These are phyloP conservation scores for Eucalyptus lansdowneana DNA, from an alignment of 345 rosid genomes.

Conservation along the genomic window DNA sequence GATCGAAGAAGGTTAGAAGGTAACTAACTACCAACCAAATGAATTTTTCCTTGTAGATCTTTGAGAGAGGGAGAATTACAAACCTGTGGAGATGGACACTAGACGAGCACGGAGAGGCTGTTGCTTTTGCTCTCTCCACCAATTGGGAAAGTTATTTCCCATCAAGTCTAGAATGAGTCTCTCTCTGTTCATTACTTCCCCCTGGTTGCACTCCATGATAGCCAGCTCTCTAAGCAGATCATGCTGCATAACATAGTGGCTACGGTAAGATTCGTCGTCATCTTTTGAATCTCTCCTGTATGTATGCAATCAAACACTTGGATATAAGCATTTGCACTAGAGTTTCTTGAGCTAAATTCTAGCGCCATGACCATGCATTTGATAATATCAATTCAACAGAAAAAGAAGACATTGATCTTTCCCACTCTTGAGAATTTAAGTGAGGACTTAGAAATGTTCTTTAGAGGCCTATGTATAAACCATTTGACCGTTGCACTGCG, in stretches of 20 bases:
- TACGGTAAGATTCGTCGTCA: conserved; percentile 13
- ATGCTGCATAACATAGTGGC: conserved; percentile 35
- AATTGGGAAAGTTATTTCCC: conserved; percentile 21
- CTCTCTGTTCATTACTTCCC: conserved; percentile 1
- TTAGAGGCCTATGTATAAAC: neutral
- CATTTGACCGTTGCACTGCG: neutral
- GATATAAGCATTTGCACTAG: neutral
- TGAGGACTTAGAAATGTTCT: neutral
- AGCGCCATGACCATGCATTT: neutral
- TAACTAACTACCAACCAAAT: neutral
- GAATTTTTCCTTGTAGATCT: neutral
- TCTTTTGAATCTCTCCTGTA: conserved; percentile 20
- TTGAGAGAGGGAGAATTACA: neutral
- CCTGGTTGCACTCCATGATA: conserved; percentile 12
- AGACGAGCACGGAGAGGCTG: conserved; percentile 10
- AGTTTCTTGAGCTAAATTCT: neutral
- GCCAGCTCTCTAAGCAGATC: conserved; percentile 36
- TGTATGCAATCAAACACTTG: neutral
- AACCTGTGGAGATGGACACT: conserved; percentile 42
- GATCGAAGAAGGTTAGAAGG: neutral
- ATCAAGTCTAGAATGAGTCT: conserved; percentile 20
- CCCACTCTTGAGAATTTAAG: neutral
- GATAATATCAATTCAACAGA: neutral
- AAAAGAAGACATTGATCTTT: neutral
- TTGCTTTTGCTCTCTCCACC: conserved; percentile 15